phyloP scores from a whole-genome alignment of 805 yeast genomes.

The Hanseniaspora opuntiae region DNA sequence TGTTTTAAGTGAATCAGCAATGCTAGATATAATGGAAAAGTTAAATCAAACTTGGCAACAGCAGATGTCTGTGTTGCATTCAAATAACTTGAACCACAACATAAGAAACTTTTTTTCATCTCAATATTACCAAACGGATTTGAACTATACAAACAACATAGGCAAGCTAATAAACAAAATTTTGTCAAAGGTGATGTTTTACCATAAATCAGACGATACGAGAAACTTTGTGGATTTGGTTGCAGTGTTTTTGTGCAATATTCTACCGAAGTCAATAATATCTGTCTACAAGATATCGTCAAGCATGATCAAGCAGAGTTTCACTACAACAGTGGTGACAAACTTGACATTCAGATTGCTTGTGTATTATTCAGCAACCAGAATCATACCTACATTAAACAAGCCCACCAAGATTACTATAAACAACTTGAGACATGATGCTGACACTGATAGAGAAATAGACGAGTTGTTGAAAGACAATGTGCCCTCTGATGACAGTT shows the following conservation, averaged over 20 bases:
- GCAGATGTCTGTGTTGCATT: constrained; percentile 7
- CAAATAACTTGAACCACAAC: constrained; percentile 5
- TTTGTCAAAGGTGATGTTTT: neutral
- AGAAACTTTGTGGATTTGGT: constrained; percentile 6
- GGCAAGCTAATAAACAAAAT: neutral
- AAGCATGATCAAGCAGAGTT: constrained; percentile 40
- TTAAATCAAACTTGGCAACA: constrained; percentile 28
- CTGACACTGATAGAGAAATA: constrained; percentile 9
- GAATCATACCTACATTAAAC: constrained; percentile 67
- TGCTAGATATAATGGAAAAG: constrained; percentile 30
- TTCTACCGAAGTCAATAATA: constrained; percentile 11
- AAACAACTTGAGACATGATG: neutral
- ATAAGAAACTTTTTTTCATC: constrained; percentile 5
- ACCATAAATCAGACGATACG: constrained; percentile 1
- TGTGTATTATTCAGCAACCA: constrained; percentile 82
- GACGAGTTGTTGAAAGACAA: constrained; percentile 2
- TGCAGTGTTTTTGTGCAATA: neutral
- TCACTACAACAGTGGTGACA: constrained; percentile 68
- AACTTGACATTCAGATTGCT: constrained; percentile 75
- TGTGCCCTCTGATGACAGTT: neutral
- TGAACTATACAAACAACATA: neutral
- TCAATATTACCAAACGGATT: neutral
- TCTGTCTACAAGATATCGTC: constrained; percentile 20
- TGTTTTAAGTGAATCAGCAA: constrained; percentile 50
- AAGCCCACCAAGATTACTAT: constrained; percentile 23